Conservation (phyloP, 306 rosid species). For the Malus asiatica region DNA sequence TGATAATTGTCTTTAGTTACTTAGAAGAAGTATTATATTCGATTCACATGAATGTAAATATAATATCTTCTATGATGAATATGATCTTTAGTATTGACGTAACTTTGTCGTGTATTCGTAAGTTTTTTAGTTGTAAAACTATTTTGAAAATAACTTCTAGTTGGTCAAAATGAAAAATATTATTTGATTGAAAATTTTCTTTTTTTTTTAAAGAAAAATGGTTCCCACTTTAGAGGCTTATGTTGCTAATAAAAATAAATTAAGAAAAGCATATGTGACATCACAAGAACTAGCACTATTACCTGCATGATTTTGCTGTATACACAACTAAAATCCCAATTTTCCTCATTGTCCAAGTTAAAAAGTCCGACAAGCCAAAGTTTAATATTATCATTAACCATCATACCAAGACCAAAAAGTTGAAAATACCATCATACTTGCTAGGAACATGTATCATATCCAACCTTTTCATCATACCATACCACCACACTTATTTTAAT, state of each 20-base stretch:
- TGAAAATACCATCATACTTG: constrained; percentile 11
- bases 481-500: constrained; percentile 11
- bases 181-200: background rate
- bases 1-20: no score
- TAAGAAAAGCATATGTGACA: background rate
- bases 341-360: constrained; percentile 15
- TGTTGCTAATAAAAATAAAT: background rate
- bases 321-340: background rate
- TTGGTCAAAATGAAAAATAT: background rate
- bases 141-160: background rate
- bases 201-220: background rate
- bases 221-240: background rate
- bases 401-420: constrained; percentile 21
- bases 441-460: constrained; percentile 21
- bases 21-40: no score
- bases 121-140: background rate
- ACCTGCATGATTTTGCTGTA: background rate
- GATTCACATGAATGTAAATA: no score
- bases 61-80: background rate
- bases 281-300: background rate
- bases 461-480: constrained; percentile 14
- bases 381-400: constrained; percentile 24
- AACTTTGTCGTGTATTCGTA: background rate
- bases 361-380: constrained; percentile 18
- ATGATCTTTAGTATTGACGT: background rate